phyloP scores from a whole-genome alignment of 345 rosid species.

The Dovyalis caffra region DNA sequence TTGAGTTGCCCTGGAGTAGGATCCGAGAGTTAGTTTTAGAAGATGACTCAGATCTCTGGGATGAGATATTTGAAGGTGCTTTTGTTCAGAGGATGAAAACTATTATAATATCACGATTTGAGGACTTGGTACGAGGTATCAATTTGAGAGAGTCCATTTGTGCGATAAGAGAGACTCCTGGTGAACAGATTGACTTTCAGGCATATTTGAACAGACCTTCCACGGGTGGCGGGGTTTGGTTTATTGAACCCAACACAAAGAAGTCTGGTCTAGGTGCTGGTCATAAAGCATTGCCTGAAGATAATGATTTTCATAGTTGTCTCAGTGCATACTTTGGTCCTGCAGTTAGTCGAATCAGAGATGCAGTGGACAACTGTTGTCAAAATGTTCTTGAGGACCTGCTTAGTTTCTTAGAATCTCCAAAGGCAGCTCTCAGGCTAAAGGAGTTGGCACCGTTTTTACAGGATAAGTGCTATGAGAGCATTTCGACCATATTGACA shows the following conservation, averaged over 20 bases:
- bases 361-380: constrained; percentile 78
- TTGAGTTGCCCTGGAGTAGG: constrained; percentile 96
- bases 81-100: constrained; percentile 85
- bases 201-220: constrained; percentile 81
- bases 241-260: constrained; percentile 67
- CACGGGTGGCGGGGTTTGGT: constrained; percentile 95
- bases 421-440: constrained; percentile 78
- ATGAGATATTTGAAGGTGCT: constrained; percentile 95
- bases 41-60: constrained; percentile 91
- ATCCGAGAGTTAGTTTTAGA: constrained; percentile 83
- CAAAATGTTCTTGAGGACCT: constrained; percentile 76
- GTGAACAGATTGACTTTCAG: constrained; percentile 64
- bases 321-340: constrained; percentile 87
- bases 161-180: constrained; percentile 39
- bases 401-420: constrained; percentile 85
- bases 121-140: constrained; percentile 53
- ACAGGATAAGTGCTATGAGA: constrained; percentile 78
- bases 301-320: constrained; percentile 71
- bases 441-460: constrained; percentile 74
- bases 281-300: constrained; percentile 49
- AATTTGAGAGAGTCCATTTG: constrained; percentile 53
- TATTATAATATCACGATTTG: constrained; percentile 64
- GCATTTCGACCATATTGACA: constrained; percentile 60
- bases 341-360: constrained; percentile 79
- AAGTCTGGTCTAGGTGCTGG: constrained; percentile 48